Evolutionary conservation across 139 green algal genomes (phyloP), one percentile per base, ranked within the genome.

Genomic region (Tetradesmus lagerheimii): DNA sequence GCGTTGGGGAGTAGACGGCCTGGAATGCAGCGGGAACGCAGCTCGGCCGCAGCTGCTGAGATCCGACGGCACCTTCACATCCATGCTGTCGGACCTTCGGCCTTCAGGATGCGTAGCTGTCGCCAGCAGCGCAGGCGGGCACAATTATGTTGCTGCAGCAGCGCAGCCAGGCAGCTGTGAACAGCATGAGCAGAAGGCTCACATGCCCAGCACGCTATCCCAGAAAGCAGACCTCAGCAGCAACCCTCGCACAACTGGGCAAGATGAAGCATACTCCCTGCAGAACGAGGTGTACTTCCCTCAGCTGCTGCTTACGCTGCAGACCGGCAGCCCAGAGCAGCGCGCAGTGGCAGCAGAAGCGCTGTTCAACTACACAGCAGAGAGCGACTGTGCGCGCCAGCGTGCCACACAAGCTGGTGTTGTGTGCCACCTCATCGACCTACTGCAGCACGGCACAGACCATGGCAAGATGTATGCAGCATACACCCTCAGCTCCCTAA

Each of bases 401-500:
- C 37, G 43, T 39, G 90, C 86, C 1, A 84, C 89, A 20, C 67
- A 67, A 35, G 41, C 87, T 35, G 91, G 89, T 12, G 91, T 90
- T 14, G 91, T 94, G 9, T 29, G 27, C n/a, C 87, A 91, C 62
- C 71, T 94, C 47, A 85, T 94, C 25, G 64, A 89, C 20, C 80
- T 96, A 64, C 84, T 94, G 66, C 71, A 80, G 29, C 80, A 80
- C 16, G 91, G 90, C 41, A 93, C 71, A 66, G 86, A 92, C 67
- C 75, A 93, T 12, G 91, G 89, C 14, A 87, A 92, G 57, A 93
- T 95, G 91, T 96, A 93, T 84, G 93, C 93, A 43, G 91, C 92
- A 43, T 94, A 94, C 81, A 93, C 93, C 1, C 92, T 96, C 35
- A 93, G 90, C 83, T 89, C 83, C 34, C 78, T 96, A 57, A 93